Conservation (phyloP, 2,329 filamentous ascomycete species). For the Hymenoscyphus scutula region DNA sequence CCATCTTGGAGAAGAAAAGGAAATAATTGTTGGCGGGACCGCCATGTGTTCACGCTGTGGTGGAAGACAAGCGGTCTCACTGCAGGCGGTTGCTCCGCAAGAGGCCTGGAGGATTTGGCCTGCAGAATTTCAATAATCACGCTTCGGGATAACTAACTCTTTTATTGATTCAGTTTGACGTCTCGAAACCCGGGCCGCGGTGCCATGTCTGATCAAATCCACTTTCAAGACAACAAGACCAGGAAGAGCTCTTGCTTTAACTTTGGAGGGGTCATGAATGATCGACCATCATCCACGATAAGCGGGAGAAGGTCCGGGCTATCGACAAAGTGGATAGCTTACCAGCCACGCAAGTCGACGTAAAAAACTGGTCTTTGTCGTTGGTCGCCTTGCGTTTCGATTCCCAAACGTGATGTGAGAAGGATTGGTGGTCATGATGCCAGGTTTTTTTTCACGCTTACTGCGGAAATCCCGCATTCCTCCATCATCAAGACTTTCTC, state of each 20-base stretch:
- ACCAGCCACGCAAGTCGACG: background rate
- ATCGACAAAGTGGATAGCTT: background rate
- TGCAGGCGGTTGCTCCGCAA: background rate
- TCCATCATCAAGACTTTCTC: background rate
- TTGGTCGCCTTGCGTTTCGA: slow-evolving; percentile 13
- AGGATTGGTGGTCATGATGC: slow-evolving; percentile 9
- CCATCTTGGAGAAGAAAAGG: background rate
- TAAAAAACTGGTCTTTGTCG: background rate
- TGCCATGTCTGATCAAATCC: background rate
- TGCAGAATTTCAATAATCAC: background rate
- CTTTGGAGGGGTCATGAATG: background rate
- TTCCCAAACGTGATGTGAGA: background rate
- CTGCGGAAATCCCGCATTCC: background rate
- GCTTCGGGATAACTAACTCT: background rate
- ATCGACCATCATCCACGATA: background rate
- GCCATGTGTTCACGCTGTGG: slow-evolving; percentile 8
- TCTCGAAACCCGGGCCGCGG: background rate
- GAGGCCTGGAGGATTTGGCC: background rate
- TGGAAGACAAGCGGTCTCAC: background rate
- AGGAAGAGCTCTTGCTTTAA: background rate
- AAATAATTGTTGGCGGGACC: slow-evolving; percentile 2
- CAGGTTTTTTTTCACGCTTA: slow-evolving; percentile 1
- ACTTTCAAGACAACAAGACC: slow-evolving; percentile 5
- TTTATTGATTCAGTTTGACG: background rate
- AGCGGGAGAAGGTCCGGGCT: background rate